A percentile compares a stretch with the other conserved stretches of the same genome.
Conservation (phyloP, 1,284 basidiomycete genomes). For the Ganoderma sinense region DNA sequence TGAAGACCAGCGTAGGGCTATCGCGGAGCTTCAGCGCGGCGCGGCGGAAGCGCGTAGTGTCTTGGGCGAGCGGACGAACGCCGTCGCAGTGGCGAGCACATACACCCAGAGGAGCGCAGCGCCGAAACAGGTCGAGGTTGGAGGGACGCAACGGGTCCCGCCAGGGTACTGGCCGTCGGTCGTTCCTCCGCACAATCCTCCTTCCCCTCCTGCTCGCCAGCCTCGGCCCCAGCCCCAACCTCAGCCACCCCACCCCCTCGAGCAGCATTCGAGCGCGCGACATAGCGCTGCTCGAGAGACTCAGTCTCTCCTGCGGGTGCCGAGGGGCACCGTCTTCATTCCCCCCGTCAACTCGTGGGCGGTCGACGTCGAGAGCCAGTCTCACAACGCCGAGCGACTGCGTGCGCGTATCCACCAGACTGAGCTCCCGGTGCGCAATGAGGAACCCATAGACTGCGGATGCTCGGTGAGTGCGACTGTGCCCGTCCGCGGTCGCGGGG, state of each 20-base stretch:
- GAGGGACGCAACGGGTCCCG: no score
- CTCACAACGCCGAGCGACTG: not conserved
- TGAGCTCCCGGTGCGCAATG: not conserved
- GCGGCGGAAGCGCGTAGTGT: no score
- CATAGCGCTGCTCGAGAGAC: not conserved
- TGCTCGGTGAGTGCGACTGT: not conserved
- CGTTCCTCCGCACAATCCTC: no score
- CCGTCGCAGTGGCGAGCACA: no score
- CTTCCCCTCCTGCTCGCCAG: no score
- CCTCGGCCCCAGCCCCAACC: not conserved
- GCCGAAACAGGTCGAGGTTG: no score
- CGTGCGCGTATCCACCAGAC: not conserved
- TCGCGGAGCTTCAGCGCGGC: no score
- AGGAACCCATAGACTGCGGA: not conserved
- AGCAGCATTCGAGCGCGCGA: not conserved
- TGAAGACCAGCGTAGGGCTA: no score
- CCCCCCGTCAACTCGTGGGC: not conserved
- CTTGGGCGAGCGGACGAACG: no score
- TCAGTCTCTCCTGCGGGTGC: not conserved
- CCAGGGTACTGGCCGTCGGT: no score
- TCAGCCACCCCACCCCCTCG: not conserved
- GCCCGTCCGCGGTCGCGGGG: not conserved
- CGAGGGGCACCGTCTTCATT: not conserved
- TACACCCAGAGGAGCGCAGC: no score
- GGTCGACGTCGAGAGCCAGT: not conserved